Evolutionary conservation across 805 yeast genomes (phyloP), one percentile per base, ranked within the genome.

Genomic region (Kregervanrija pseudodelftensis): DNA sequence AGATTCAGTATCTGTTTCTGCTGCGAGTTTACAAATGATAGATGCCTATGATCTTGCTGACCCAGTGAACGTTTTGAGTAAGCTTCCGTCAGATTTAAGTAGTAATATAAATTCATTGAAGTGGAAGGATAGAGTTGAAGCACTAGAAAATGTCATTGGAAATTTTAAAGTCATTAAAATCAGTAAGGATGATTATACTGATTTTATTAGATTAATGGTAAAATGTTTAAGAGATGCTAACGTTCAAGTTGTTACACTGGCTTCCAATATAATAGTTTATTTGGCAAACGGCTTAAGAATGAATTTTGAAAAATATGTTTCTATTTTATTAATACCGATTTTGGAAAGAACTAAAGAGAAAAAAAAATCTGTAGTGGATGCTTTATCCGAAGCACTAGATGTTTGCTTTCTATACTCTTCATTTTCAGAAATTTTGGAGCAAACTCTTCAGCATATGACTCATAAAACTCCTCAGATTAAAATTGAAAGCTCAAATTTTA

Each of bases 121-220:
- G 56, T 93, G 99, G 99, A 88, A 89, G 58, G 97, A 90, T 42
- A 73, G 99, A 50, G 88, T 85, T 46, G 96, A 86, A 53, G 87
- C 76, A 0, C 69, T 93, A 45, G 91, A 86, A 40, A 89, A 80
- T 49, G 71, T 76, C 2, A 50, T 61, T 31, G 72, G 69, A 32
- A 66, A 78, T 30, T 65, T 68, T 16, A 79, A 82, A 37, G 77
- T 78, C 1, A 68, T 81, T 38, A 81, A 73, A 50, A 57, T 81
- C 40, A 53, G 53, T 38, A 70, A 68, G 32, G 85, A 69, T 43
- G 95, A 90, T 59, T 88, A 82, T 61, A 51, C 73, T 7, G 81
- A 73, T 2, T 62, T 90, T n/a, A 64, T 81, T n/a, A 66, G 80
- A 44, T 61, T 72, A 1, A 69, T 88, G 51, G 76, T 82, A n/a